phyloP scores from a whole-genome alignment of 768 basidiomycete species.

The Leccinum incarnatum region DNA sequence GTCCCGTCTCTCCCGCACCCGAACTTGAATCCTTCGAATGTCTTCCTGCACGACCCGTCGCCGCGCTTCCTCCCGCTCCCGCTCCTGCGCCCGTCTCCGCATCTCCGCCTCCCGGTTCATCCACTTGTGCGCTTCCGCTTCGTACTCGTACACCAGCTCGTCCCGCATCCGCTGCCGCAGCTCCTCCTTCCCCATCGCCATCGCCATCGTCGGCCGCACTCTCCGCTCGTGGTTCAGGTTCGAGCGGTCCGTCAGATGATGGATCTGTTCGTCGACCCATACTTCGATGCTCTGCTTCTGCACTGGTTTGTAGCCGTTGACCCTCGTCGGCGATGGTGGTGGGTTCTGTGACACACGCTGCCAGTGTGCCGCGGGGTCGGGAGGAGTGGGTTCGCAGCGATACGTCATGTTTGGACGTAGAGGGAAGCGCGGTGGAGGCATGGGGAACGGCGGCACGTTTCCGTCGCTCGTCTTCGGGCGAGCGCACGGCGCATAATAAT shows the following conservation, averaged over 20 bases:
- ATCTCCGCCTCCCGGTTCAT: constrained; percentile 49
- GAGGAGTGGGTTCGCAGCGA: constrained; percentile 12
- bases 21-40: constrained; percentile 50
- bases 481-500: constrained; percentile 11
- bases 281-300: constrained; percentile 53
- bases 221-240: constrained; percentile 21
- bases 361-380: constrained; percentile 19
- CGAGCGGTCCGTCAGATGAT: constrained; percentile 35
- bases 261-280: constrained; percentile 61
- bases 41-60: constrained; percentile 52
- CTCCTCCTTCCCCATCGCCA: constrained; percentile 27
- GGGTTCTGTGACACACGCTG: constrained; percentile 30
- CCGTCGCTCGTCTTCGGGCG: constrained; percentile 26
- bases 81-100: constrained; percentile 42
- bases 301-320: constrained; percentile 37
- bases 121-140: constrained; percentile 51
- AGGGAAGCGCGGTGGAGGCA: constrained; percentile 21
- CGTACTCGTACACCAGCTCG: constrained; percentile 50
- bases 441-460: constrained; percentile 6
- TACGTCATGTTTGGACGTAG: constrained; percentile 16
- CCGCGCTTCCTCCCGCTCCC: constrained; percentile 43
- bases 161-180: constrained; percentile 46
- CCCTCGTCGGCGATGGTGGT: constrained; percentile 26
- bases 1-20: constrained; percentile 49
- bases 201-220: constrained; percentile 1